phyloP scores from a whole-genome alignment of 2,329 filamentous ascomycete species.

The Triangularia setosa region DNA sequence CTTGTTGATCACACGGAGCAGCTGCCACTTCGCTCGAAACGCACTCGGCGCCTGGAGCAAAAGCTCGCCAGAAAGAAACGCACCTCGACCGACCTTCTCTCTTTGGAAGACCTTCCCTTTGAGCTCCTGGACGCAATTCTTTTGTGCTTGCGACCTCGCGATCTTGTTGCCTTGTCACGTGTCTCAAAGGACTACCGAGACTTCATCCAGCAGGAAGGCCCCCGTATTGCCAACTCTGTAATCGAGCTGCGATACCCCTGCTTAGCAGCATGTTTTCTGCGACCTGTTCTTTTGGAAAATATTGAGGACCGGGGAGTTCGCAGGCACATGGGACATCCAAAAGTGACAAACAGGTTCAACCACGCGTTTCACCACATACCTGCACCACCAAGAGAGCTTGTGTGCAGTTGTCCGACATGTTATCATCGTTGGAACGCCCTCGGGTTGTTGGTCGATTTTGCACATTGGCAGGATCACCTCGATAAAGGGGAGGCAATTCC shows the following conservation, averaged over 20 bases:
- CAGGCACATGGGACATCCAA: slow-evolving; percentile 38
- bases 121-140: neutral
- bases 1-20: neutral
- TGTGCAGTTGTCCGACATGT: slow-evolving; percentile 57
- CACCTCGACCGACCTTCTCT: neutral
- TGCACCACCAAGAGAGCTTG: slow-evolving; percentile 44
- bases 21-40: neutral
- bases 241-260: slow-evolving; percentile 45
- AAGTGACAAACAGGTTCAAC: neutral
- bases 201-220: slow-evolving; percentile 44
- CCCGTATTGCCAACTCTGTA: slow-evolving; percentile 41
- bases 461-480: slow-evolving; percentile 51
- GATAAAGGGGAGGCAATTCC: slow-evolving; percentile 50
- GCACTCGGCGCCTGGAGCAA: neutral
- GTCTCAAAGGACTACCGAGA: slow-evolving; percentile 39
- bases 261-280: slow-evolving; percentile 48
- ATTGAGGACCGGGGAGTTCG: slow-evolving; percentile 33
- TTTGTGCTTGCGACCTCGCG: slow-evolving; percentile 37
- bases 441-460: slow-evolving; percentile 51
- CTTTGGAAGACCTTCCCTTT: neutral
- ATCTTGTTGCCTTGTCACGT: slow-evolving; percentile 44
- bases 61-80: neutral
- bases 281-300: slow-evolving; percentile 43
- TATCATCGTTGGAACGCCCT: slow-evolving; percentile 55
- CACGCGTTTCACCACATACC: slow-evolving; percentile 27